Evolutionary conservation across 768 basidiomycete species (phyloP), one percentile per base, ranked within the genome.

Genomic region (Sistotremastrum niveocremeum): DNA sequence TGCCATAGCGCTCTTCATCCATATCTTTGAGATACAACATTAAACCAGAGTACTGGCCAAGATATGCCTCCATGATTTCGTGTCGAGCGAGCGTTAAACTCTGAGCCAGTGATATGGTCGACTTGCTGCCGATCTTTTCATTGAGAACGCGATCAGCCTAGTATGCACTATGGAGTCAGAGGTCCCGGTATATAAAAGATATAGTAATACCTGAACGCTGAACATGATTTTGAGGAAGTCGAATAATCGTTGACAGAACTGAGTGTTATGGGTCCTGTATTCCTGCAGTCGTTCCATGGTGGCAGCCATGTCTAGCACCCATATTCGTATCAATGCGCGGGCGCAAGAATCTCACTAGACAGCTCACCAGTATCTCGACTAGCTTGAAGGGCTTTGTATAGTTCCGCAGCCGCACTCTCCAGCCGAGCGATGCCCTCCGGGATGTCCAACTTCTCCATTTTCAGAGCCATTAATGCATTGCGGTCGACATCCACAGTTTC

Each of bases 21-120:
- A 97, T 94, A 67, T 98, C 94, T 60, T 89, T 93, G 47, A 97
- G 64, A 58, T 94, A 98, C 11, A 97, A 68, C 62, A 98, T 77
- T 44, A 98, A 62, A 1, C 93, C 93, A 32, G 83, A 76, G 62
- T 97, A 98, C 39, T 84, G 74, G 28, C 84, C 87, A 12, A 98
- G 72, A 60, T 89, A 88, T 34, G 70, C 67, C 56, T 97, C 89
- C 59, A 95, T 70, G 11, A 74, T 69, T 44, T 70, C 69, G 61
- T 97, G 94, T n/a, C 67, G 64, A 30, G 69, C 55, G 30, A 86
- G 65, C 6, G 60, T 62, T 3, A 20, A 53, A 28, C 4, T 8
- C 31, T 42, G 37, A 29, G 8, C 46, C 20, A 20, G 20, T 20
- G 20, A 20, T 20, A 20, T 20, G 20, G 20, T 20, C 20, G 20